Percentiles rank a stretch among this genome's conserved stretches.
phyloP scores from a whole-genome alignment of 2,329 filamentous ascomycete species.

The Pseudocercospora fijiensis region DNA sequence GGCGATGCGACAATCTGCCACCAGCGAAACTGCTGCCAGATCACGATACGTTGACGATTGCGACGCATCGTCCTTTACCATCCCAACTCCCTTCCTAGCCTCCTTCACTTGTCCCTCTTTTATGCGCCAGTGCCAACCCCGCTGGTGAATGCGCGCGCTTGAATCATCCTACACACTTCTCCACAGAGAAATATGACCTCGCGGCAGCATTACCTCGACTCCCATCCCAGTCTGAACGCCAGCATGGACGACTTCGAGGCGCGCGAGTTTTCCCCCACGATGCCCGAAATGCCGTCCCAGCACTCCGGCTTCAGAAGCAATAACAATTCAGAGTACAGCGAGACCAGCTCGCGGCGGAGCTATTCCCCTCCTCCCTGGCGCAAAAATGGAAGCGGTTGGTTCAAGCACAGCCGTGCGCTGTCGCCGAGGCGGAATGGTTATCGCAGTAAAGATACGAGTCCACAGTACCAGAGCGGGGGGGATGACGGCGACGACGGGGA shows the following conservation, averaged over 20 bases:
- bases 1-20: conserved; percentile 4
- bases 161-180: conserved; percentile 23
- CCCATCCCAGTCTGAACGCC: conserved; percentile 58
- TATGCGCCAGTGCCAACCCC: neutral
- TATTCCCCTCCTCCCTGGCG: conserved; percentile 68
- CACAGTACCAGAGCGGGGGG: conserved; percentile 56
- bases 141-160: conserved; percentile 20
- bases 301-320: conserved; percentile 61
- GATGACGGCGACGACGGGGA: conserved; percentile 54
- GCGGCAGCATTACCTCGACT: conserved; percentile 37
- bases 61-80: neutral
- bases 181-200: conserved; percentile 20
- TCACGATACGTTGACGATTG: conserved; percentile 1
- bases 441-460: conserved; percentile 58
- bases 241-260: conserved; percentile 64
- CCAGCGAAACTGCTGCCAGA: neutral
- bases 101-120: conserved; percentile 11
- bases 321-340: conserved; percentile 47
- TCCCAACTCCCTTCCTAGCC: conserved; percentile 16
- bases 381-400: conserved; percentile 60
- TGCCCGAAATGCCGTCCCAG: conserved; percentile 57
- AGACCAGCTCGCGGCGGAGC: conserved; percentile 52
- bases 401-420: conserved; percentile 44
- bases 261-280: conserved; percentile 53
- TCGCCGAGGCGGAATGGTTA: conserved; percentile 50